Evolutionary conservation across 139 green algal genomes (phyloP).

Genomic region (Coelastrella sp.): DNA sequence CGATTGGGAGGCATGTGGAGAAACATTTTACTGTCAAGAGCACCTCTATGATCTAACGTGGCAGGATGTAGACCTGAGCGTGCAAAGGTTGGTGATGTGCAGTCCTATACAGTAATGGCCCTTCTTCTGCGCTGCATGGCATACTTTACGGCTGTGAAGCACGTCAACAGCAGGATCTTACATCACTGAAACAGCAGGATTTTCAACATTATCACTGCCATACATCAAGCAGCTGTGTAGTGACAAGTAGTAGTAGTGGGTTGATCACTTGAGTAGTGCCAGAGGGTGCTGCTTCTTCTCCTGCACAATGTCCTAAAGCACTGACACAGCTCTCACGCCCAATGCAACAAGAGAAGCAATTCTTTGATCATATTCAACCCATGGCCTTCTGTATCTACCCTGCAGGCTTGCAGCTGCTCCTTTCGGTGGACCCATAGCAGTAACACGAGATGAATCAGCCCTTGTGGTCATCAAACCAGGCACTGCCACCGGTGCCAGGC

Average conservation of each 20-base stretch:
- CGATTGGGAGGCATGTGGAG: constrained; percentile 76
- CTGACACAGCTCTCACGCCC: neutral
- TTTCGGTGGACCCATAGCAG: constrained; percentile 87
- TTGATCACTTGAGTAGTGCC: too few species aligned
- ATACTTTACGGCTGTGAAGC: neutral
- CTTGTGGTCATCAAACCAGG: constrained; percentile 72
- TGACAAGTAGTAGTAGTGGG: too few species aligned
- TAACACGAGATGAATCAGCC: constrained; percentile 83
- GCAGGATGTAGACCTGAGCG: constrained; percentile 66
- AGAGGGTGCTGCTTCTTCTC: neutral
- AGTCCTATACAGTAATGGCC: neutral
- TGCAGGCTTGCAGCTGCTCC: constrained; percentile 63
- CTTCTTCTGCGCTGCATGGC: neutral
- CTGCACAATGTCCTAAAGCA: neutral
- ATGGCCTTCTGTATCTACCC: neutral
- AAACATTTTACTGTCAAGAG: constrained; percentile 71
- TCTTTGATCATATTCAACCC: neutral
- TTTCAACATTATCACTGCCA: too few species aligned
- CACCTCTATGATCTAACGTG: constrained; percentile 79
- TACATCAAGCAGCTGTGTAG: too few species aligned
- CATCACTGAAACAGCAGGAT: too few species aligned
- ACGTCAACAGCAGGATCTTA: neutral
- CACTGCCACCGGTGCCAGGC: constrained; percentile 44
- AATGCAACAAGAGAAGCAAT: neutral
- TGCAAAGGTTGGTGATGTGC: constrained; percentile 58